Evolutionary conservation across 2,329 filamentous ascomycete species (phyloP), one percentile per base, ranked within the genome.

Genomic region (Calonectria hawksworthii): DNA sequence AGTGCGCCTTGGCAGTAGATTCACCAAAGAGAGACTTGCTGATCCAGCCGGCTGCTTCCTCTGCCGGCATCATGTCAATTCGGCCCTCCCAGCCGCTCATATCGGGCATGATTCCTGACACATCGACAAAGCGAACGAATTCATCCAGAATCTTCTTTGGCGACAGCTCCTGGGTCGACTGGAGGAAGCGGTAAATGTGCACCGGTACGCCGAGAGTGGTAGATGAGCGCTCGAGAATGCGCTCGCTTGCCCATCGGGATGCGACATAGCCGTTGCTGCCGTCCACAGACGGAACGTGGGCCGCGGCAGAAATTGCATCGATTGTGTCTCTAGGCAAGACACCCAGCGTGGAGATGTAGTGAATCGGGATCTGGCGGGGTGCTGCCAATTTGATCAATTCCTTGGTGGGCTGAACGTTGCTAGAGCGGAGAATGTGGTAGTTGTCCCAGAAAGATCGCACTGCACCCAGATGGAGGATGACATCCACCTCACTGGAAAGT

Each of bases 391-490:
- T 67, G 0, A 80, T 78, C 3, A 87, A 74, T 16, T 82, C 78
- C n/a, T 77, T 74, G 0, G 82, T 84, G 0, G 84, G 80, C 0
- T 34, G n/a, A 0, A 86, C 67, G 68, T 87, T 87, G 10, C 79
- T 28, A 0, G n/a, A 30, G 7, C 77, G 67, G 0, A 87, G 73
- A 1, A 77, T 72, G 0, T 71, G 44, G 75, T 86, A 87, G 5
- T 71, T 73, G 70, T 86, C 83, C 70, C 80, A 73, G 77, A 79
- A 85, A 10, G 76, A 84, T 14, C 79, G 79, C 56, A 85, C 82
- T 11, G 86, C 86, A 9, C 86, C 87, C 41, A 83, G 84, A 78
- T 89, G 92, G 32, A 94, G 88, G 65, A 93, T 88, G 5, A 88
- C 76, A 76, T 88, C 84, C 1, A 81, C 84, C 6, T 79, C 56